Base-by-base conservation (phyloP, 768 basidiomycete genomes). In the Boletus sp. region DNA sequence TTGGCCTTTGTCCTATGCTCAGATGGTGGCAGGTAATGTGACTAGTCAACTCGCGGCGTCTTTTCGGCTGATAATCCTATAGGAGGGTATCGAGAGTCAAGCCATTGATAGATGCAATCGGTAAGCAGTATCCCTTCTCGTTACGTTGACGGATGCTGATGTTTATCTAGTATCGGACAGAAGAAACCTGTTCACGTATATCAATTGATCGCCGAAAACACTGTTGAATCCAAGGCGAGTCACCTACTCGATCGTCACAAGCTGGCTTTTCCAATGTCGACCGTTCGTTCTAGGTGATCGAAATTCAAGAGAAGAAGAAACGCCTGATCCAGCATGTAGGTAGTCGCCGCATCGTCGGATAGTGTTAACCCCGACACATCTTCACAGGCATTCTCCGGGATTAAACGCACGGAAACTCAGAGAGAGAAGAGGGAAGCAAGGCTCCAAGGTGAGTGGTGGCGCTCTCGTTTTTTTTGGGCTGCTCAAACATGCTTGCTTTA, bases 261-360 rank as follows among this genome's bases (percentile, higher is more conserved):
- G 39, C 19, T 10, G 10, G 5, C 34, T 42, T n/a, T 30, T 14
- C 25, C 39, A 21, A 54, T 9, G 30, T 25, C n/a, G 38, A 51
- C 19, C 30, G 2, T 34, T 40, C n/a, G 9, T 40, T 53, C 34
- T 64, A 81, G 83, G 84, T 88, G 40, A 77, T 95, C 41, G 90
- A 90, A 25, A 95, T 94, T 55, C 93, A 95, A 67, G 88, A 90
- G 54, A 80, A 80, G 64, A 94, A 94, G 74, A 93, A 92, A 72
- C 74, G 72, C 32, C 69, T 95, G 39, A 84, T 95, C 52, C 78
- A 88, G 63, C 83, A 92, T 73, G 90, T 88, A 58, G 14, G 69
- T 62, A 15, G 21, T 35, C 6, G 17, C 17, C 32, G 9, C 21
- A 42, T 32, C 21, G 13, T 39, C 13, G 25, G 19, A 37, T 4